Evolutionary conservation across 2,329 filamentous ascomycete genomes (phyloP).

Genomic region (Aspergillus sp.): DNA sequence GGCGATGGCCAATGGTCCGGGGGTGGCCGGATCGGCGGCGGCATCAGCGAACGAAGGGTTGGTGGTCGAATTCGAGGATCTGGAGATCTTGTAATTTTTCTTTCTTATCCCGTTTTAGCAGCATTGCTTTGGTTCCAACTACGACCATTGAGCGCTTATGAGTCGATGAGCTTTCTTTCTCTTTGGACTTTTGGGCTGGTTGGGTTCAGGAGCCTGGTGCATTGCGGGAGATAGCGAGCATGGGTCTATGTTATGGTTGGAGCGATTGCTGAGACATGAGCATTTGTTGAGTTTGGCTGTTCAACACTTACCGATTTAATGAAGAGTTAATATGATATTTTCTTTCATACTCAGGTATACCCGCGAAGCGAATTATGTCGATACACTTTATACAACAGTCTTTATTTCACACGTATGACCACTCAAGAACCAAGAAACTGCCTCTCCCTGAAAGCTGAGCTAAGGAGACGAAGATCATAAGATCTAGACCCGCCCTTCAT

Average conservation of each 20-base stretch:
- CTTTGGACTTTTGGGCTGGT: background rate
- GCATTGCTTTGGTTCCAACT: background rate
- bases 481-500: too few species aligned
- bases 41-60: slow-evolving; percentile 38
- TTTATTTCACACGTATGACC: too few species aligned
- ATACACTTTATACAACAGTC: too few species aligned
- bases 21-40: slow-evolving; percentile 24
- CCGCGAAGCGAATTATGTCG: too few species aligned
- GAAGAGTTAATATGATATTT: too few species aligned
- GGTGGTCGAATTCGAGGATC: slow-evolving; percentile 53
- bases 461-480: too few species aligned
- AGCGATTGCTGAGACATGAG: background rate
- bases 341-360: too few species aligned
- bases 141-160: background rate
- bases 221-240: background rate
- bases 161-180: slow-evolving; percentile 1
- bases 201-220: background rate
- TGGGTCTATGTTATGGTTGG: background rate
- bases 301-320: background rate
- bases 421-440: too few species aligned
- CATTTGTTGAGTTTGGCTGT: background rate
- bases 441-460: too few species aligned
- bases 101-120: slow-evolving; percentile 1
- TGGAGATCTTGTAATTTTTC: slow-evolving; percentile 41
- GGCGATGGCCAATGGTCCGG: slow-evolving; percentile 40